phyloP scores from a whole-genome alignment of 176 grass and related monocot genomes.

The Elaeis guineensis region DNA sequence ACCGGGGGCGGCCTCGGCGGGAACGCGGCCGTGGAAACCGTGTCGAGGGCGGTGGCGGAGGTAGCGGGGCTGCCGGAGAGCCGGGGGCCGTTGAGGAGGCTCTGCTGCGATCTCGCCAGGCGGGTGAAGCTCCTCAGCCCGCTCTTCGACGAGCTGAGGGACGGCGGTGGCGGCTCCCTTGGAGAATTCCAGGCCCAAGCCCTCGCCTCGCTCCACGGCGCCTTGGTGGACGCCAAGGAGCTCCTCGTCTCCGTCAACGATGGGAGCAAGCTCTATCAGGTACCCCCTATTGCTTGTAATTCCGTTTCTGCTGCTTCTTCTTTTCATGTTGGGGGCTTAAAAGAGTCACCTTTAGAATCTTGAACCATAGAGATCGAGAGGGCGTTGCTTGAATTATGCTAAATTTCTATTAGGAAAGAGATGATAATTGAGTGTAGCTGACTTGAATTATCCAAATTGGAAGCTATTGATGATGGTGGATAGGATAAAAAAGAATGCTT shows the following conservation, averaged over 20 bases:
- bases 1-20: neutral
- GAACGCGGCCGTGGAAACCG: constrained; percentile 8
- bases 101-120: constrained; percentile 59
- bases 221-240: constrained; percentile 43
- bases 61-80: constrained; percentile 66
- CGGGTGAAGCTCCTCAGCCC: constrained; percentile 77
- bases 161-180: constrained; percentile 2
- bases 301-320: neutral
- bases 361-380: no score
- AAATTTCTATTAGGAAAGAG: no score
- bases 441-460: neutral
- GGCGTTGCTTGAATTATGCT: no score
- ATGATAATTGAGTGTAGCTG: no score
- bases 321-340: no score
- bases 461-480: no score
- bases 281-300: constrained; percentile 3
- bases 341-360: no score
- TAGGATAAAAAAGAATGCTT: no score
- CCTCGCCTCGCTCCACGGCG: constrained; percentile 26
- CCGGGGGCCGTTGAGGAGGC: constrained; percentile 64
- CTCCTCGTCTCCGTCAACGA: constrained; percentile 51
- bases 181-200: neutral
- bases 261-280: constrained; percentile 91
- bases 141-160: constrained; percentile 56
- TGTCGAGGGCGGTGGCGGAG: constrained; percentile 40